Evolutionary conservation across 495 filamentous ascomycete genomes (phyloP).

Genomic region (Geoglossum glabrum): DNA sequence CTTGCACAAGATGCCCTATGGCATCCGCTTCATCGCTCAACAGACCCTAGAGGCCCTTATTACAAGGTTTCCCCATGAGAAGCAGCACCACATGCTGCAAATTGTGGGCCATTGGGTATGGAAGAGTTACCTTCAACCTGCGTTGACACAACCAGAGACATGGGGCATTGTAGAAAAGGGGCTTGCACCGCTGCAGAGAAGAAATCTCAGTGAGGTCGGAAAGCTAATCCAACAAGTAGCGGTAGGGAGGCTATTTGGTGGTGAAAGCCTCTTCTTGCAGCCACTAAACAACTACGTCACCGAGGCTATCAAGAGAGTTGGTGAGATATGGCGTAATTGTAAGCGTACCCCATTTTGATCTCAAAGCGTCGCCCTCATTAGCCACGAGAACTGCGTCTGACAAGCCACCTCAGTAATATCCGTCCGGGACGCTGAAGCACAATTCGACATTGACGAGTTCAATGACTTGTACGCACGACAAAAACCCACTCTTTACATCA

Average conservation of each 20-base stretch:
- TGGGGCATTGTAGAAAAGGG: conserved; percentile 75
- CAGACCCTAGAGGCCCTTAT: conserved; percentile 65
- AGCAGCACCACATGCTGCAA: conserved; percentile 58
- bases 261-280: conserved; percentile 87
- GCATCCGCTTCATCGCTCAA: conserved; percentile 71
- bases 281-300: conserved; percentile 79
- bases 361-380: background rate
- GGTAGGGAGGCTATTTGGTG: conserved; percentile 68
- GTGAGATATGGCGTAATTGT: conserved; percentile 49
- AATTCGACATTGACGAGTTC: conserved; percentile 96
- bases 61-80: conserved; percentile 57
- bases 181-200: conserved; percentile 76
- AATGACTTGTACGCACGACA: conserved; percentile 92
- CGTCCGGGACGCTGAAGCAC: conserved; percentile 65
- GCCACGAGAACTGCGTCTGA: background rate
- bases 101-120: conserved; percentile 78
- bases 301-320: conserved; percentile 65
- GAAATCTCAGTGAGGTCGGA: conserved; percentile 74
- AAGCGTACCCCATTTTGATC: conserved; percentile 15
- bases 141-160: conserved; percentile 67
- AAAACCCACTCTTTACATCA: conserved; percentile 94
- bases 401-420: conserved; percentile 41
- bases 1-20: conserved; percentile 77
- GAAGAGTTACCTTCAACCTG: conserved; percentile 83
- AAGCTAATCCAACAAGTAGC: conserved; percentile 81